Conservation (phyloP, 805 yeast species). For the Groenewaldozyma tartarivorans region DNA sequence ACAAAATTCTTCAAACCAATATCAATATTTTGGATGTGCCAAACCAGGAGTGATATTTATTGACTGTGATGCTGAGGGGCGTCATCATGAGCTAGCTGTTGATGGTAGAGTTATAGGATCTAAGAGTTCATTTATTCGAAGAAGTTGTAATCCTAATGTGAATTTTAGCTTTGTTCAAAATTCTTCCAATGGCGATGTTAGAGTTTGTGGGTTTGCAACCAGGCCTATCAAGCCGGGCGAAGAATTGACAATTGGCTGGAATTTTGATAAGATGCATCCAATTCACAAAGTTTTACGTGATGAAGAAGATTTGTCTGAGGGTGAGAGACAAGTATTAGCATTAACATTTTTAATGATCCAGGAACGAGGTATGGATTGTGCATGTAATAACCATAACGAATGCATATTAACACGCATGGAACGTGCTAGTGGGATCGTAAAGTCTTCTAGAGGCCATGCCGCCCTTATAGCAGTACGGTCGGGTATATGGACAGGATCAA, state of each 20-base stretch:
- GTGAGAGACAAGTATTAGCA: slow-evolving; percentile 14
- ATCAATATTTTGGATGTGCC: slow-evolving; percentile 61
- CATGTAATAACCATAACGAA: slow-evolving; percentile 18
- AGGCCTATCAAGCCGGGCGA: slow-evolving; percentile 51
- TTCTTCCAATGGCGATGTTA: slow-evolving; percentile 26
- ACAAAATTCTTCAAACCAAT: slow-evolving; percentile 63
- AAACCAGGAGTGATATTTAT: slow-evolving; percentile 46
- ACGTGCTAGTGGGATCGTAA: slow-evolving; percentile 10
- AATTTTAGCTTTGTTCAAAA: slow-evolving; percentile 40
- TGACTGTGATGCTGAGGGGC: slow-evolving; percentile 43
- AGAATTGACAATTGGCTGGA: slow-evolving; percentile 78
- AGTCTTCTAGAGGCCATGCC: slow-evolving; percentile 1
- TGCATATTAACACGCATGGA: slow-evolving; percentile 18
- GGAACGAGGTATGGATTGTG: slow-evolving; percentile 24
- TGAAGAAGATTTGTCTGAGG: slow-evolving; percentile 9
- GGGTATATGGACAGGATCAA: neutral
- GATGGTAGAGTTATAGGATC: slow-evolving; percentile 81
- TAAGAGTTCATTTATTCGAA: slow-evolving; percentile 61
- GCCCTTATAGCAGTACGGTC: neutral
- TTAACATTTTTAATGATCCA: slow-evolving; percentile 13
- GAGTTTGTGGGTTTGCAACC: slow-evolving; percentile 48
- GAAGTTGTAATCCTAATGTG: slow-evolving; percentile 71
- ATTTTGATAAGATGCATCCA: slow-evolving; percentile 79
- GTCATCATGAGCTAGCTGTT: slow-evolving; percentile 47
- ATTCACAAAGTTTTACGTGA: slow-evolving; percentile 43